Percentiles rank a stretch among this genome's conserved stretches.
These are phyloP conservation scores for Melocanna baccifera DNA, from an alignment of 176 grass and related monocot genomes.

Conservation along the genomic window DNA sequence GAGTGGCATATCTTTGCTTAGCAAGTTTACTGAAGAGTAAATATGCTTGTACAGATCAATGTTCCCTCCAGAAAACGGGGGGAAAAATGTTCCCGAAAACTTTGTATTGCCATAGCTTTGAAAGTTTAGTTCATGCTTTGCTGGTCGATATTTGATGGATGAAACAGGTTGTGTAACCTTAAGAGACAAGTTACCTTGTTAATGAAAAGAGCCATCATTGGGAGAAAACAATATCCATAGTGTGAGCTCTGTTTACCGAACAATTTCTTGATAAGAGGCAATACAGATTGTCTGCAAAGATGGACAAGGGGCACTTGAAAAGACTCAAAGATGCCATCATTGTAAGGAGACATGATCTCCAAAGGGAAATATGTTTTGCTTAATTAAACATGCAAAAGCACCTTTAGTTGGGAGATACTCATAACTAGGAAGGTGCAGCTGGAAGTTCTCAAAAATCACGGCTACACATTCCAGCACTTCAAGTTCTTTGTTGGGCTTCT, in stretches of 20 bases:
- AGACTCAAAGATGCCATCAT: constrained; percentile 56
- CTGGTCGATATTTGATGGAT: neutral
- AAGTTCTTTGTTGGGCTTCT: neutral
- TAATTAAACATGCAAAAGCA: constrained; percentile 46
- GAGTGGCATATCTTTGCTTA: neutral
- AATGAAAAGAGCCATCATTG: constrained; percentile 24
- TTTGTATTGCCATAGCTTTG: neutral
- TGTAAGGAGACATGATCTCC: constrained; percentile 56
- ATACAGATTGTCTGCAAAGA: constrained; percentile 34
- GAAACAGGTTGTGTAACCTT: constrained; percentile 4
- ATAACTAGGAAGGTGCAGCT: constrained; percentile 50
- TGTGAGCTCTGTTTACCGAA: constrained; percentile 13
- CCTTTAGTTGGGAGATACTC: constrained; percentile 50
- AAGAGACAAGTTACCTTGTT: constrained; percentile 30
- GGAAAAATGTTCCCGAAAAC: neutral
- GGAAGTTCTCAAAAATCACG: constrained; percentile 55
- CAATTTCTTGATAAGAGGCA: constrained; percentile 45
- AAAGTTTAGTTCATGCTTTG: neutral
- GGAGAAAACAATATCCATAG: constrained; percentile 25
- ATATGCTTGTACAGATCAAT: neutral
- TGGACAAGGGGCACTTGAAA: constrained; percentile 41
- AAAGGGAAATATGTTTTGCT: constrained; percentile 56
- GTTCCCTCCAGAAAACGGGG: neutral
- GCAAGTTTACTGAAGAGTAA: neutral
- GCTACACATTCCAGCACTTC: constrained; percentile 49